Evolutionary conservation across 306 rosid species (phyloP), one percentile per base, ranked within the genome.

Genomic region (Alnus rubra): DNA sequence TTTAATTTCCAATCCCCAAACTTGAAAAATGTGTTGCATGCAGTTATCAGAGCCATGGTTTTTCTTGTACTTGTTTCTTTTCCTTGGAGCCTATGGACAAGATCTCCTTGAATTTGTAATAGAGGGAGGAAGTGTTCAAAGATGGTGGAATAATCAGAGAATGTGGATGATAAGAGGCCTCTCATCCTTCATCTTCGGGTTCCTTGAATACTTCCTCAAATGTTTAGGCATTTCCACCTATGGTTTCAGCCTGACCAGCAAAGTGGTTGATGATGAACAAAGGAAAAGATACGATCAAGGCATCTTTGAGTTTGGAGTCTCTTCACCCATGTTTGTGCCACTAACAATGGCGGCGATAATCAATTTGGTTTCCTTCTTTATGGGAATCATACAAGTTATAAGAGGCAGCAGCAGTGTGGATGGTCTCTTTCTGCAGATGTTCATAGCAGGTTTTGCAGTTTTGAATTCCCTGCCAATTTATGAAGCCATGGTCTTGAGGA

Each of bases 111-210:
- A 85, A 16, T 88, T 85, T 74, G 3, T 71, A 8, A 28, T 56
- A 4, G 51, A 5, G 72, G 87, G 86, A 59, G 67, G 79, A 31
- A 74, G 85, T n/a, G 18, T 88, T 33, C 48, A n/a, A 3, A 79
- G 39, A 59, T 88, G 89, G 92, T 88, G 92, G 89, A 86, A 74
- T 42, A 78, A 86, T 31, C 89, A 86, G n/a, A 83, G 89, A 58
- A 88, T 86, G 75, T 86, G 91, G 91, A 69, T 82, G 79, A 48
- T 81, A 47, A 84, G 83, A 52, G 74, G 80, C 0, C 74, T 81
- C 33, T 79, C 88, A 10, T 37, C 79, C 70, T 71, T 11, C 62
- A 4, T 74, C 15, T 86, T 83, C 16, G 89, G 82, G 37, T n/a
- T 15, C 14, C 62, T 50, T 0, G 89, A 85, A 82, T 81, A 28